Evolutionary conservation across 2,329 filamentous ascomycete genomes (phyloP).

Genomic region (Periconia sp.): DNA sequence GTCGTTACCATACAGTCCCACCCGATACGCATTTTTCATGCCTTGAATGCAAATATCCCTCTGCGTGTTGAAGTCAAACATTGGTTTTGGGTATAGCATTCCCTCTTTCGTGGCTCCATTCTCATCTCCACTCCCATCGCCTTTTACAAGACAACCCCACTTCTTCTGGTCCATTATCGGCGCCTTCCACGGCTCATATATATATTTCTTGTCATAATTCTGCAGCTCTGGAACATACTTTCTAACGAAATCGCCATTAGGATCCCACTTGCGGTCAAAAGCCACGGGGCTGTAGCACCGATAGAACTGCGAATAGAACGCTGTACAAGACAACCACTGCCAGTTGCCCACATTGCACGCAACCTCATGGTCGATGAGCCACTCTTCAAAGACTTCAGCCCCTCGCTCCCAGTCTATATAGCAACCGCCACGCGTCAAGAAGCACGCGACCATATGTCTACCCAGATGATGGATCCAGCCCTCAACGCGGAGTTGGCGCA

Average conservation of each 20-base stretch:
- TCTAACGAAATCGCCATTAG: constrained; percentile 64
- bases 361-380: constrained; percentile 72
- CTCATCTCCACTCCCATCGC: constrained; percentile 34
- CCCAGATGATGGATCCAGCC: constrained; percentile 83
- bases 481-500: constrained; percentile 71
- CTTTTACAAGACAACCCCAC: constrained; percentile 64
- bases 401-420: constrained; percentile 80
- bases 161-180: constrained; percentile 68
- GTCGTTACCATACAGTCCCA: constrained; percentile 67
- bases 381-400: constrained; percentile 76
- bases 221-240: constrained; percentile 69
- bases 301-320: constrained; percentile 74
- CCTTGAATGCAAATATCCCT: constrained; percentile 64
- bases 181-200: constrained; percentile 80
- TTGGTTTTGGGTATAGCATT: constrained; percentile 69
- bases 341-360: constrained; percentile 76
- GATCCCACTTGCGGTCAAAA: constrained; percentile 77
- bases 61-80: constrained; percentile 72
- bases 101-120: constrained; percentile 30
- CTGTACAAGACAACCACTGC: constrained; percentile 76
- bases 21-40: constrained; percentile 70
- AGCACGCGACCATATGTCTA: constrained; percentile 76
- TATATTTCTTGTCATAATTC: constrained; percentile 65
- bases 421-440: constrained; percentile 76
- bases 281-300: constrained; percentile 70